A percentile compares a stretch with the other conserved stretches of the same genome.
phyloP scores from a whole-genome alignment of 1,284 basidiomycete species.

The Athelia sp. region DNA sequence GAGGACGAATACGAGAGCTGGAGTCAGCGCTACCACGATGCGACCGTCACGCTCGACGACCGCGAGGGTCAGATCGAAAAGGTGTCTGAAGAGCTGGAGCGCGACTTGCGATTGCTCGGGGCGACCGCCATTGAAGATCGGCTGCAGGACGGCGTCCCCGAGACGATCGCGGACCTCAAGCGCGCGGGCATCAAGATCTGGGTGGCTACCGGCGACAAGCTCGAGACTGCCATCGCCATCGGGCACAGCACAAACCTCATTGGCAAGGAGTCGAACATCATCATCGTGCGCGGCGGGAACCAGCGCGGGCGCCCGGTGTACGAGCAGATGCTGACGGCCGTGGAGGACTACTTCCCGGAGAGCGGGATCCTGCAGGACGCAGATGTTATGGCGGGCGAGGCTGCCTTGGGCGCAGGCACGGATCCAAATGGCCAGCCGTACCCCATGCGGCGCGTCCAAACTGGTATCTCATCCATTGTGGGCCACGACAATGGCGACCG shows the following conservation, averaged over 20 bases:
- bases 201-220: conserved; percentile 98
- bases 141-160: conserved; percentile 96
- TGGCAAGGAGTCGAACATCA: conserved; percentile 84
- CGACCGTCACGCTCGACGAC: conserved; percentile 73
- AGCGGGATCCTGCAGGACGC: conserved; percentile 50
- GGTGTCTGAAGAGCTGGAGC: conserved; percentile 81
- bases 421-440: conserved; percentile 26
- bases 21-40: conserved; percentile 82
- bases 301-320: conserved; percentile 62
- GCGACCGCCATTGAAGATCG: conserved; percentile 98
- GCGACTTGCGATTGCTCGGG: conserved; percentile 80
- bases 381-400: conserved; percentile 17
- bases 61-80: conserved; percentile 80
- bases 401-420: conserved; percentile 17
- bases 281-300: conserved; percentile 83
- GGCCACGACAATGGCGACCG: conserved; percentile 63
- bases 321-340: conserved; percentile 77
- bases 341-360: conserved; percentile 88
- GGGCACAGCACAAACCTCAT: conserved; percentile 97
- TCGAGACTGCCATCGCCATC: conserved; percentile 97
- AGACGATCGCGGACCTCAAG: conserved; percentile 95
- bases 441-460: conserved; percentile 58
- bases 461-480: conserved; percentile 71
- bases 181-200: conserved; percentile 97
- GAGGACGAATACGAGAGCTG: conserved; percentile 80